Base-by-base conservation (phyloP, 495 filamentous ascomycete species). In the Daldinia loculata region DNA sequence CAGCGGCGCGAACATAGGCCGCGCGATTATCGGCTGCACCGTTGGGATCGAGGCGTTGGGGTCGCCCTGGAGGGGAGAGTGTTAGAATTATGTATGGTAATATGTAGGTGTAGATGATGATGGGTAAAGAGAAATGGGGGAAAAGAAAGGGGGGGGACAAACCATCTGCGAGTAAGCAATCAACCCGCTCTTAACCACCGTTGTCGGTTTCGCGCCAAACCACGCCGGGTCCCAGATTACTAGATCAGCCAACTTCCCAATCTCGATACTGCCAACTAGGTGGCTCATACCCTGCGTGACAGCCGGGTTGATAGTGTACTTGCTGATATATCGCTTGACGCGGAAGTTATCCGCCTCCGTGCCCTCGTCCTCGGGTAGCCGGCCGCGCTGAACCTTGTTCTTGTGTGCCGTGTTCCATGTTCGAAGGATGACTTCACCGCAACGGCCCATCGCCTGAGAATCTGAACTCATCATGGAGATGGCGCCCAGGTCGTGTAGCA, bases 331-430 rank as follows among this genome's bases (percentile, higher is more conserved):
- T 9, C 95, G 80, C 83, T 94, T 97, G 1, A 97, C 96, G 22
- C 95, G 85, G 83, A 92, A 94, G 78, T 99, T 99, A 74, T 99
- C 95, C 0, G 92, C 94, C 9, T 86, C 91, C 0, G 92, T 92
- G 39, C 87, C 92, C 68, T 91, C 85, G 73, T 99, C 95, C 80
- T 97, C 90, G 12, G 83, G 80, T 19, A 99, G 76, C 1, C 79
- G 61, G 0, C 96, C 96, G 6, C 95, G 85, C 80, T 99, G 95
- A 14, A 88, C 74, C 80, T 97, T 98, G 76, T 99, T 99, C 87
- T 99, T 99, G 81, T 97, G 94, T 0, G 95, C 95, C 2, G 95
- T 99, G 79, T 98, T 93, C 95, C 95, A 99, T 0, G 96, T 99
- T 14, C 95, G 88, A 52, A 97, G 83, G 66, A 99, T 89, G 51